Conservation (phyloP, 495 filamentous ascomycete species). For the Daldinia bambusicola region DNA sequence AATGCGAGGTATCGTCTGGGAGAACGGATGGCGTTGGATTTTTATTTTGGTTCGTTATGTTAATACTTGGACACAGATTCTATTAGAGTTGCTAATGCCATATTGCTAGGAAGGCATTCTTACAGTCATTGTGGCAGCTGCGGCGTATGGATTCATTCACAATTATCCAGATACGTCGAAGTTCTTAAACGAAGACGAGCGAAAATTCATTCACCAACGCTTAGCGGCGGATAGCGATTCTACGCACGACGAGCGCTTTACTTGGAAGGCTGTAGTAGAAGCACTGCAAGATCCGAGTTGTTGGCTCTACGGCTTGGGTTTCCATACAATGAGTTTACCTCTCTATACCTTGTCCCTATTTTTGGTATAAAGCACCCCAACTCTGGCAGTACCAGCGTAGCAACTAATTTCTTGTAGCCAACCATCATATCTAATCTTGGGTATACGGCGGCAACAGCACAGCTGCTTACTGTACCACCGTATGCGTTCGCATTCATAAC, state of each 20-base stretch:
- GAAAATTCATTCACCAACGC: constrained; percentile 66
- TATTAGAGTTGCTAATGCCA: constrained; percentile 22
- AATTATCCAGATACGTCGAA: constrained; percentile 76
- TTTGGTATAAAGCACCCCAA: constrained; percentile 57
- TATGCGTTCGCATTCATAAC: constrained; percentile 71
- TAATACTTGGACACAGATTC: not conserved
- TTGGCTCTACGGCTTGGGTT: constrained; percentile 77
- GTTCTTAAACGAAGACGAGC: constrained; percentile 73
- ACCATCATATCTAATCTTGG: constrained; percentile 77
- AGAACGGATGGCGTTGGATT: constrained; percentile 85
- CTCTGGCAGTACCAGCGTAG: not conserved
- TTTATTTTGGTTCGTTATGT: constrained; percentile 72
- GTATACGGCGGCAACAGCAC: constrained; percentile 72
- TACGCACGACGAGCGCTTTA: constrained; percentile 70
- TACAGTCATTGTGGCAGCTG: constrained; percentile 69
- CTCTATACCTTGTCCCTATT: constrained; percentile 85
- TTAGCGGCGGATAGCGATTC: constrained; percentile 70
- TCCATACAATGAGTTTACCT: constrained; percentile 79
- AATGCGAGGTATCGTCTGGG: constrained; percentile 71
- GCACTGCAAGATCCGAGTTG: constrained; percentile 77
- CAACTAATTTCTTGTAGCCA: constrained; percentile 54
- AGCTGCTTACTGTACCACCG: constrained; percentile 77
- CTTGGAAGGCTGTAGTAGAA: constrained; percentile 69
- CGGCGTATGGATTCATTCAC: constrained; percentile 75
- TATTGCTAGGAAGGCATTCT: constrained; percentile 69